These are phyloP conservation scores for Syncephalastrum monosporum DNA, from an alignment of 371 early-diverging fungal species.

Conservation along the genomic window DNA sequence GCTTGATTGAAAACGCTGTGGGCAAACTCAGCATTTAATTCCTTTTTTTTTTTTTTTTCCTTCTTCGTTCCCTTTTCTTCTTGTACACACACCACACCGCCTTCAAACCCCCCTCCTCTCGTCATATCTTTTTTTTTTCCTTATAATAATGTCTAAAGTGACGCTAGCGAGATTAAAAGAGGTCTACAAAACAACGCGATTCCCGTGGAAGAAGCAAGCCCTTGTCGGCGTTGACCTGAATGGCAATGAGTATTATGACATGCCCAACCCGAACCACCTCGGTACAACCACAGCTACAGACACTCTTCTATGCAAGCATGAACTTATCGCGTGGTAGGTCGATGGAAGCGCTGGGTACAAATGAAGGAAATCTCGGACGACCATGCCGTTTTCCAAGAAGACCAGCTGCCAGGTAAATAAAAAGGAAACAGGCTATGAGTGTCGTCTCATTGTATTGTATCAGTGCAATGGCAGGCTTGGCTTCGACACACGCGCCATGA, in stretches of 20 bases:
- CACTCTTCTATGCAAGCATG: background rate
- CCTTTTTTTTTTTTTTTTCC: too few relatives aligned
- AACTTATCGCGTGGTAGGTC: constrained; percentile 16
- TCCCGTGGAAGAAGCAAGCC: constrained; percentile 58
- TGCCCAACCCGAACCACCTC: constrained; percentile 52
- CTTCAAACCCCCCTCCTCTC: too few relatives aligned
- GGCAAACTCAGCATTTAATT: constrained; percentile 17
- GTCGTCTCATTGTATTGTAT: constrained; percentile 13
- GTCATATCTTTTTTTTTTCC: too few relatives aligned
- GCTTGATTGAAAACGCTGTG: constrained; percentile 46
- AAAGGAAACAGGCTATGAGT: constrained; percentile 7
- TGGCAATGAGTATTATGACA: constrained; percentile 76
- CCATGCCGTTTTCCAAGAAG: constrained; percentile 43
- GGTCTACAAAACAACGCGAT: constrained; percentile 35
- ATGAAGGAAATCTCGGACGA: constrained; percentile 29
- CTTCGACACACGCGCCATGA: constrained; percentile 62
- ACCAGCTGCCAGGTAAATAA: constrained; percentile 53
- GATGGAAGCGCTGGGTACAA: constrained; percentile 49
- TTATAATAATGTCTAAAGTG: background rate
- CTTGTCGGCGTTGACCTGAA: constrained; percentile 61
- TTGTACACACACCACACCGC: too few relatives aligned
- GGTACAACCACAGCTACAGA: constrained; percentile 19
- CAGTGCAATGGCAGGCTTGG: constrained; percentile 77
- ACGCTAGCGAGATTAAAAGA: constrained; percentile 20
- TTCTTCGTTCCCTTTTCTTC: too few relatives aligned